Conservation (phyloP, 495 filamentous ascomycete genomes). For the Bombardia bombarda region DNA sequence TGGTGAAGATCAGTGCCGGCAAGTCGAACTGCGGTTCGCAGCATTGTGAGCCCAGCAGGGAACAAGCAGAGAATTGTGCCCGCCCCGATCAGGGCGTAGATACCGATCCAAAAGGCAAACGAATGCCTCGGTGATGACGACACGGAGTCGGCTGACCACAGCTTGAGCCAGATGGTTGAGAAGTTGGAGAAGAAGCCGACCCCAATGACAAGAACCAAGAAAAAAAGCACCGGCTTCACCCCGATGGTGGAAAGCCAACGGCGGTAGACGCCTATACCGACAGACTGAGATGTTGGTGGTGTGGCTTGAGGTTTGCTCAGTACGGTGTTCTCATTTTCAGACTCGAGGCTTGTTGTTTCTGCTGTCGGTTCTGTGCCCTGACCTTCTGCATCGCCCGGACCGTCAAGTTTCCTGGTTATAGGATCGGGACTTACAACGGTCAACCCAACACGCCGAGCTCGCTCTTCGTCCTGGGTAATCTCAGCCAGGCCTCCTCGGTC, state of each 20-base stretch:
- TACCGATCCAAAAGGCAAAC: slow-evolving; percentile 45
- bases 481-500: background rate
- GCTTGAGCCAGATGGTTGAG: slow-evolving; percentile 18
- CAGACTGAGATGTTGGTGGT: slow-evolving; percentile 31
- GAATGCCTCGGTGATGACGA: slow-evolving; percentile 25
- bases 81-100: slow-evolving; percentile 46
- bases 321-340: background rate
- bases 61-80: background rate
- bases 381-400: background rate
- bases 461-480: too few species aligned
- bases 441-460: too few species aligned
- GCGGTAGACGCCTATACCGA: slow-evolving; percentile 24
- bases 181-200: slow-evolving; percentile 30
- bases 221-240: background rate
- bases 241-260: slow-evolving; percentile 34
- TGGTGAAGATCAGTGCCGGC: background rate
- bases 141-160: background rate
- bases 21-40: too few species aligned
- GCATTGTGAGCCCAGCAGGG: background rate
- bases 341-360: background rate
- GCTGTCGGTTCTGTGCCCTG: too few species aligned
- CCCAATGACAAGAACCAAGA: slow-evolving; percentile 17
- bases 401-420: background rate
- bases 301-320: background rate
- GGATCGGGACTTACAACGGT: too few species aligned